Percentiles rank a stretch among this genome's conserved stretches.
Evolutionary conservation across 352 stramenopile species (phyloP).

Genomic region (Phytopythium litorale): DNA sequence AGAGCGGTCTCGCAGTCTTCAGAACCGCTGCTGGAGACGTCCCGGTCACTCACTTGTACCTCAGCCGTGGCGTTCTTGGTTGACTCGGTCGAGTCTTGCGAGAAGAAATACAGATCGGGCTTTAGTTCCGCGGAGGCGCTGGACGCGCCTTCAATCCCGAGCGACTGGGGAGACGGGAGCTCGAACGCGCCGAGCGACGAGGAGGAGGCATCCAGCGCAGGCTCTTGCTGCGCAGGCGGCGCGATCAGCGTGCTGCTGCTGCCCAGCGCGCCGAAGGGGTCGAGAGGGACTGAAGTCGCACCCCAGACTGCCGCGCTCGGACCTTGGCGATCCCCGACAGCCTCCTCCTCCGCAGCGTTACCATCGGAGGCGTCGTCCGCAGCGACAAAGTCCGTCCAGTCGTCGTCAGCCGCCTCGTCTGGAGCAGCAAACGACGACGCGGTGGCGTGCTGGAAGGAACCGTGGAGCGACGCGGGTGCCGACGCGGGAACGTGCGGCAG

Average conservation of each 20-base stretch:
- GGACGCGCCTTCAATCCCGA: conserved; percentile 3
- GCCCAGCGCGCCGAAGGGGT: neutral
- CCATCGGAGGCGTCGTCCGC: neutral
- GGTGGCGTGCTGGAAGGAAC: conserved; percentile 17
- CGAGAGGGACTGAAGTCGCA: neutral
- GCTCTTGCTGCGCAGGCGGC: neutral
- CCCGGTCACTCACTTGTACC: neutral
- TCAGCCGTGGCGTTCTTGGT: neutral
- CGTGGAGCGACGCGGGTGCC: conserved; percentile 21
- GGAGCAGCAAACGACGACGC: neutral
- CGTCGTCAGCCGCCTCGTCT: neutral
- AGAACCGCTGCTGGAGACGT: neutral
- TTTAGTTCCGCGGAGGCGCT: conserved; percentile 1
- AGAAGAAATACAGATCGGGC: conserved; percentile 5
- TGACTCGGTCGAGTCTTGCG: neutral
- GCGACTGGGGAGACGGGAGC: conserved; percentile 6
- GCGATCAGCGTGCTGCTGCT: neutral
- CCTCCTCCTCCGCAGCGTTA: neutral
- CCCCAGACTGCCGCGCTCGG: neutral
- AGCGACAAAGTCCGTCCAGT: conserved; percentile 9
- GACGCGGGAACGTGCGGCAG: conserved; percentile 12
- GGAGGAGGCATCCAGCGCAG: neutral
- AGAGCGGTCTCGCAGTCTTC: neutral
- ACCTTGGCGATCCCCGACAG: neutral
- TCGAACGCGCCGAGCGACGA: neutral